These are phyloP conservation scores for Rubus idaeus DNA, from an alignment of 306 rosid species.

Conservation along the genomic window DNA sequence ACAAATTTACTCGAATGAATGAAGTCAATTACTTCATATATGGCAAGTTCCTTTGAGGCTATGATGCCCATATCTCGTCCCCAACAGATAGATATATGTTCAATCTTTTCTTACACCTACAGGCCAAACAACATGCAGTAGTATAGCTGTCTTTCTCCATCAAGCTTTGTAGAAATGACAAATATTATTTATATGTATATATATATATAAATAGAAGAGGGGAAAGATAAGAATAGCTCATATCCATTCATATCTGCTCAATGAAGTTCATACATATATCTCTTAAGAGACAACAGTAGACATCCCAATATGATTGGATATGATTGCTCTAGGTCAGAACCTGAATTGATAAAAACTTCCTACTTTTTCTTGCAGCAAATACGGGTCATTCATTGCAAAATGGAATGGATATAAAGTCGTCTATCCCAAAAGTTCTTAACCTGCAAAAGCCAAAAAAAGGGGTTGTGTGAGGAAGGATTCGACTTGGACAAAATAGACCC, in stretches of 20 bases:
- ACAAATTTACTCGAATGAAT: background rate
- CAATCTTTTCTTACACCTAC: background rate
- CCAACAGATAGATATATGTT: background rate
- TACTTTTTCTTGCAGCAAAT: background rate
- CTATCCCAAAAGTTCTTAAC: background rate
- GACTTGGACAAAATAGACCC: too few species aligned
- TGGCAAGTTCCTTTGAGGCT: background rate
- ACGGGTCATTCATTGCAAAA: background rate
- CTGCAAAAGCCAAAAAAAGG: background rate
- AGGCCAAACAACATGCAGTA: constrained; percentile 11
- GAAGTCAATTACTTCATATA: constrained; percentile 12
- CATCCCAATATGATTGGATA: background rate
- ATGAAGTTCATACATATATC: constrained; percentile 1
- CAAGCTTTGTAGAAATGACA: background rate
- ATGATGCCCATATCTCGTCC: constrained; percentile 5
- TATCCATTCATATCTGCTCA: constrained; percentile 9
- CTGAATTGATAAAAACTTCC: background rate
- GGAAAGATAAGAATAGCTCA: background rate
- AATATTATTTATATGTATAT: background rate
- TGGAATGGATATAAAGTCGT: background rate
- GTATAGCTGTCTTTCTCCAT: constrained; percentile 15
- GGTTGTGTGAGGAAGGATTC: background rate
- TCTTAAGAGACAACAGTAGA: background rate
- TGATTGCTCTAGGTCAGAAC: constrained; percentile 14
- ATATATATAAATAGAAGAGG: background rate